phyloP scores from a whole-genome alignment of 305 asterid species.

The Euphrasia arctica region DNA sequence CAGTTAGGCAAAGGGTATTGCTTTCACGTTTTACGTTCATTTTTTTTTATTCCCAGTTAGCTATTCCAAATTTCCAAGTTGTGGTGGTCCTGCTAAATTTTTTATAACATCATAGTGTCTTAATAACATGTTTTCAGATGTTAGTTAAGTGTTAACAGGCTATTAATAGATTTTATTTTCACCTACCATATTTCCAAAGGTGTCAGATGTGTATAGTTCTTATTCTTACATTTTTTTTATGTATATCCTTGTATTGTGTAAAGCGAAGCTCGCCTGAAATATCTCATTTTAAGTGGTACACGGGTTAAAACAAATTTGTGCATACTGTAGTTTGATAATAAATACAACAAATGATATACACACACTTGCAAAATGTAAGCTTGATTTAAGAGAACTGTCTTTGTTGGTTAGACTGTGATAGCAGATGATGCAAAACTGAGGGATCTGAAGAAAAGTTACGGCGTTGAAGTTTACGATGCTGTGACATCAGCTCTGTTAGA shows the following conservation, averaged over 20 bases:
- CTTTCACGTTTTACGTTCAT: too few species aligned
- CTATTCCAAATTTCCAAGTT: not conserved
- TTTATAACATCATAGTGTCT: not conserved
- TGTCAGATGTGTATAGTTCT: not conserved
- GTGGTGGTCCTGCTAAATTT: conserved; percentile 5
- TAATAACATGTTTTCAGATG: conserved; percentile 2
- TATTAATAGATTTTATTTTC: not conserved
- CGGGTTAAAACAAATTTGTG: not conserved
- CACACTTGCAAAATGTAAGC: not conserved
- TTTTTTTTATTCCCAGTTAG: not conserved
- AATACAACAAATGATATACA: not conserved
- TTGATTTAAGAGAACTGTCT: conserved; percentile 8
- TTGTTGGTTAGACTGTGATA: conserved; percentile 45
- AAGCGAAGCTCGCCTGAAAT: not conserved
- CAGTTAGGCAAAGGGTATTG: too few species aligned
- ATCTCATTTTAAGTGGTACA: not conserved
- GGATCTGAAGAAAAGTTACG: conserved; percentile 57
- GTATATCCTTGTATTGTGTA: not conserved
- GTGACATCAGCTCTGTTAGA: conserved; percentile 58
- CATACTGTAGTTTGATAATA: not conserved
- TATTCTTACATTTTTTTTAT: not conserved
- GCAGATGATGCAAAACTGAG: conserved; percentile 70
- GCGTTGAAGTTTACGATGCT: conserved; percentile 56
- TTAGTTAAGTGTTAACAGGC: not conserved
- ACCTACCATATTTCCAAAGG: conserved; percentile 8